Evolutionary conservation across 2,329 filamentous ascomycete species (phyloP).

Genomic region (Claviceps humidiphila): DNA sequence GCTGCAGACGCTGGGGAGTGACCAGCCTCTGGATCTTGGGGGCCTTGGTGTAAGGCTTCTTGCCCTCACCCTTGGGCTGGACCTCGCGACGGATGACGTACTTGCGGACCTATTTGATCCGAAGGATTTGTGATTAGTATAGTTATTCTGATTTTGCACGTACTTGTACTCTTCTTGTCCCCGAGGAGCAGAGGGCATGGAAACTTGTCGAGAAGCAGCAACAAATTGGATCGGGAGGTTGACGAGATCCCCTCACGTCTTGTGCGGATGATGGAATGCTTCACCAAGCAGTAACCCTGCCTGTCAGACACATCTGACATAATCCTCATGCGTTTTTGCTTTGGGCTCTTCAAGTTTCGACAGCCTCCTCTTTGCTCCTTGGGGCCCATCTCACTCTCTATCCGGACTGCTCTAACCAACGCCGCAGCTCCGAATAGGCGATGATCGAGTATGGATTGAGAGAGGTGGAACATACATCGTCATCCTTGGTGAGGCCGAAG

Average conservation of each 20-base stretch:
- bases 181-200: neutral
- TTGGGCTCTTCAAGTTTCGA: neutral
- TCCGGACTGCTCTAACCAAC: conserved; percentile 30
- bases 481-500: conserved; percentile 99
- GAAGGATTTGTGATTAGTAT: conserved; percentile 23
- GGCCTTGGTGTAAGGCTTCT: conserved; percentile 98
- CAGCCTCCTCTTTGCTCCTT: conserved; percentile 1
- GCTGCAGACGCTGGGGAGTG: conserved; percentile 98
- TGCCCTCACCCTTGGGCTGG: conserved; percentile 92
- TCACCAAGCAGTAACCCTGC: neutral
- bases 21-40: conserved; percentile 99
- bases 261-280: neutral
- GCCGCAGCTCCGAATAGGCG: conserved; percentile 51
- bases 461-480: conserved; percentile 78
- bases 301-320: neutral
- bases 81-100: conserved; percentile 99
- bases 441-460: conserved; percentile 46
- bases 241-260: neutral
- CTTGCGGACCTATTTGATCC: conserved; percentile 70
- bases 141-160: conserved; percentile 2
- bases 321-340: neutral
- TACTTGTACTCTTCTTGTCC: conserved; percentile 11
- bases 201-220: neutral
- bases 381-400: conserved; percentile 45
- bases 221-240: neutral